Conservation (phyloP, 768 basidiomycete species). For the Gautieria morchelliformis region DNA sequence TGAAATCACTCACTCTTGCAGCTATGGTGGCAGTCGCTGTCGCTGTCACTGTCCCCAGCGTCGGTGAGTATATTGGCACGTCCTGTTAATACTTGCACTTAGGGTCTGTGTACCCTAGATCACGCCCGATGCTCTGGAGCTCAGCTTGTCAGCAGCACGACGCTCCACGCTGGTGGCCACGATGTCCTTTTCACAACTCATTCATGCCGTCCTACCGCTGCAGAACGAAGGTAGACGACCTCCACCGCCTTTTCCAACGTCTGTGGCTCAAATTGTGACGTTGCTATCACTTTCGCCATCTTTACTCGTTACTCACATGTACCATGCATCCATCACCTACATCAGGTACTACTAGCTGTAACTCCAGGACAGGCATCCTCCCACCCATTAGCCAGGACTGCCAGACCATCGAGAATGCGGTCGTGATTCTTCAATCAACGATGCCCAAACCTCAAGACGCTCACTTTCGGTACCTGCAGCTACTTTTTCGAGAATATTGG, state of each 20-base stretch:
- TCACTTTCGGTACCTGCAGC: conserved; percentile 1
- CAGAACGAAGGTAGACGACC: neutral
- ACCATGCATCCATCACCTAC: neutral
- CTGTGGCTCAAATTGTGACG: neutral
- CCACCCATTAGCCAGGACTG: conserved; percentile 4
- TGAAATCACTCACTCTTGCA: neutral
- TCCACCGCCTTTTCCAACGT: neutral
- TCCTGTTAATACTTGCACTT: neutral
- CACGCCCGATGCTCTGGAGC: neutral
- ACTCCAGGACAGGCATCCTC: neutral
- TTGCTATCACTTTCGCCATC: no score
- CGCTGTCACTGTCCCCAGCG: neutral
- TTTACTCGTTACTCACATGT: neutral
- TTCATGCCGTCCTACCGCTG: neutral
- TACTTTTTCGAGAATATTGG: neutral
- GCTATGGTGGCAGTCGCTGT: neutral
- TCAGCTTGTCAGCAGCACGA: neutral
- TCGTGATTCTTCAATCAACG: neutral
- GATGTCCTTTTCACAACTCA: neutral
- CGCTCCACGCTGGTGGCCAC: neutral
- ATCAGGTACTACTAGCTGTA: neutral
- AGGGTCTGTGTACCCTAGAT: neutral
- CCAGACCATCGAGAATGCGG: neutral
- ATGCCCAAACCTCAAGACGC: neutral
- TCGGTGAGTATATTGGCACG: neutral